Evolutionary conservation across 1,139 yeast species (phyloP).

Genomic region (Pneumocystis wakefieldiae): DNA sequence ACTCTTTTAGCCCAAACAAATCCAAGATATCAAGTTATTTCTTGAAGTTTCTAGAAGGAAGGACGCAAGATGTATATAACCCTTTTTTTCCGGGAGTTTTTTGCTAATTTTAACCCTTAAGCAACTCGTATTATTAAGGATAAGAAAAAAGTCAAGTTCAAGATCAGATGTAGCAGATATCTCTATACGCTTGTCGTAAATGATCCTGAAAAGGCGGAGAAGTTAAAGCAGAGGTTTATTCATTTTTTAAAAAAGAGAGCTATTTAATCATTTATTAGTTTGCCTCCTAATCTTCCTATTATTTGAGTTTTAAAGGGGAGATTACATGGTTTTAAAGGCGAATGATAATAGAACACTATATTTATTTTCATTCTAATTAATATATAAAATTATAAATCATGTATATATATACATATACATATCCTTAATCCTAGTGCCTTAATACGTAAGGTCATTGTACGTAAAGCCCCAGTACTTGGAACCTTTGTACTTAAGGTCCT

Average conservation of each 20-base stretch:
- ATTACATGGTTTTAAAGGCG: not conserved
- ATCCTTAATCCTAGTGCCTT: no score
- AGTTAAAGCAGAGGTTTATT: conserved; percentile 55
- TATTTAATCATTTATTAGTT: not conserved
- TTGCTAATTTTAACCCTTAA: conserved; percentile 21
- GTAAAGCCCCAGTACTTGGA: no score
- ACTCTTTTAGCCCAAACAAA: conserved; percentile 11
- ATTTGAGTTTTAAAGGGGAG: not conserved
- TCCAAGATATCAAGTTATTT: conserved; percentile 84
- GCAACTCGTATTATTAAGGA: conserved; percentile 82
- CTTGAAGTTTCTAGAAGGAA: conserved; percentile 91
- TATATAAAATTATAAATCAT: not conserved
- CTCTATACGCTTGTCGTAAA: conserved; percentile 91
- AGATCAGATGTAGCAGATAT: conserved; percentile 92
- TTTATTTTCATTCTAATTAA: no score
- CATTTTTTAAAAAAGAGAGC: not conserved
- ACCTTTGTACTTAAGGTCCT: no score
- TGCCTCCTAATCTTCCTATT: not conserved
- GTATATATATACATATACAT: no score
- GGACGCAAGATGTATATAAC: conserved; percentile 47
- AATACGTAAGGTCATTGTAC: no score
- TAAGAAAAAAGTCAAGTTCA: conserved; percentile 95
- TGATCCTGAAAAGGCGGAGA: conserved; percentile 96
- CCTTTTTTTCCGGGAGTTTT: not conserved
- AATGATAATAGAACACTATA: not conserved